Evolutionary conservation across 768 basidiomycete genomes (phyloP).

Genomic region (Dentipellis fragilis): DNA sequence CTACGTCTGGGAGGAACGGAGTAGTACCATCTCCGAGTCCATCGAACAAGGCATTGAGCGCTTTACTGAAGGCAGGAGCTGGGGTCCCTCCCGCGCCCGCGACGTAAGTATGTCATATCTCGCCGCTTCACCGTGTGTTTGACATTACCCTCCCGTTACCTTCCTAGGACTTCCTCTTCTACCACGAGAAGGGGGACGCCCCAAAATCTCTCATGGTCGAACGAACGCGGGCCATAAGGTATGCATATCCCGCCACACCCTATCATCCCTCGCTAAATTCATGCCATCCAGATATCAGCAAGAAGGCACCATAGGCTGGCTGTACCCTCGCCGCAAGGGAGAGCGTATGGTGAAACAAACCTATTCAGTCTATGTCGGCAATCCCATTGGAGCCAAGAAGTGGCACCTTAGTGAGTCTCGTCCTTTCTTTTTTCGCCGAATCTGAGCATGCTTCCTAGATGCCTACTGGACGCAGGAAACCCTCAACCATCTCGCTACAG

Average conservation of each 20-base stretch:
- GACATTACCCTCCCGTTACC: not conserved
- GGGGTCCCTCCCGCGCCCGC: slow-evolving; percentile 25
- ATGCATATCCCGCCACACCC: not conserved
- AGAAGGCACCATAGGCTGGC: not conserved
- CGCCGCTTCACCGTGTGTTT: not conserved
- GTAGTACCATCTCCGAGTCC: slow-evolving; percentile 22
- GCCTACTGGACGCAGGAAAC: slow-evolving; percentile 70
- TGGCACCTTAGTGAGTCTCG: slow-evolving; percentile 29
- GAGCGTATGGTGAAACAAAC: slow-evolving; percentile 27
- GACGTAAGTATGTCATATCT: slow-evolving; percentile 4
- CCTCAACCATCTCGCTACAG: slow-evolving; percentile 41
- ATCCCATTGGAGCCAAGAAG: slow-evolving; percentile 20
- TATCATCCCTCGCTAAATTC: not conserved
- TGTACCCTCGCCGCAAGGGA: slow-evolving; percentile 11
- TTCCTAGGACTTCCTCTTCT: slow-evolving; percentile 27
- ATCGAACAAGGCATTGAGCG: slow-evolving; percentile 27
- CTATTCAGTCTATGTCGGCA: slow-evolving; percentile 27
- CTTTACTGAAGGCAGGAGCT: slow-evolving; percentile 27
- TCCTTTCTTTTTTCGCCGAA: not conserved
- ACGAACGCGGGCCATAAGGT: slow-evolving; percentile 17
- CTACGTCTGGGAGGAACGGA: slow-evolving; percentile 31
- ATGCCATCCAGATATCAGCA: not conserved
- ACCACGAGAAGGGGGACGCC: slow-evolving; percentile 27
- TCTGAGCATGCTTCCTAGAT: slow-evolving; percentile 29
- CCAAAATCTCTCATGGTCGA: slow-evolving; percentile 17